These are phyloP conservation scores for Phytophthora tubulina DNA, from an alignment of 352 stramenopile species.

Conservation along the genomic window DNA sequence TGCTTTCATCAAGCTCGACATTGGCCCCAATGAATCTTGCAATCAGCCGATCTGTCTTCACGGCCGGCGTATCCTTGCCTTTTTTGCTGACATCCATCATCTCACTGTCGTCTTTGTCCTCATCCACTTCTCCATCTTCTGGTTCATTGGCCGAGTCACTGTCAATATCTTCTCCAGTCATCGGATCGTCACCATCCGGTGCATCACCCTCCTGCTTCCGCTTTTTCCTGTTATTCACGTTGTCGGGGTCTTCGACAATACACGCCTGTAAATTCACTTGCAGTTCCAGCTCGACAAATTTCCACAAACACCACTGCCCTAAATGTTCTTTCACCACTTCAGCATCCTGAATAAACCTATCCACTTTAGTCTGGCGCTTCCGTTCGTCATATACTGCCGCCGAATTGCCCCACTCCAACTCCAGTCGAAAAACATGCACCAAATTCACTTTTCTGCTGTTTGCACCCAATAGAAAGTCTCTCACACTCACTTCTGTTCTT, in stretches of 20 bases:
- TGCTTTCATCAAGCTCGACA: conserved; percentile 49
- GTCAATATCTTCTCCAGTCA: conserved; percentile 33
- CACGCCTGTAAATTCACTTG: conserved; percentile 77
- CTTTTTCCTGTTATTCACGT: conserved; percentile 63
- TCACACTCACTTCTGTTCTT: conserved; percentile 36
- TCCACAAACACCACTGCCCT: conserved; percentile 82
- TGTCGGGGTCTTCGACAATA: conserved; percentile 66
- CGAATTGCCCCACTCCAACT: conserved; percentile 80
- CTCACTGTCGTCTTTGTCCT: conserved; percentile 23
- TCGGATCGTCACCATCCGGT: conserved; percentile 17
- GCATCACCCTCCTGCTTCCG: conserved; percentile 35
- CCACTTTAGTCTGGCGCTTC: conserved; percentile 79
- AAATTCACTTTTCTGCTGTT: conserved; percentile 82
- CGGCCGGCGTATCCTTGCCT: conserved; percentile 1
- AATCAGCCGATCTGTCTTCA: conserved; percentile 42
- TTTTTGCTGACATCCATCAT: conserved; percentile 9
- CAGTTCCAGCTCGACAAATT: conserved; percentile 83
- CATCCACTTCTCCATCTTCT: conserved; percentile 42
- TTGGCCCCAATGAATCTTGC: conserved; percentile 39
- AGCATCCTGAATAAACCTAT: conserved; percentile 76
- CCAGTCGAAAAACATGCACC: conserved; percentile 62
- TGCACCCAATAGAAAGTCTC: conserved; percentile 70
- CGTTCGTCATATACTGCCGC: conserved; percentile 76
- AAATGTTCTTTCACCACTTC: conserved; percentile 70
- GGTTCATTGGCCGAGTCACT: conserved; percentile 34